phyloP scores from a whole-genome alignment of 1,284 basidiomycete species.

The Leucoagaricus sp. region DNA sequence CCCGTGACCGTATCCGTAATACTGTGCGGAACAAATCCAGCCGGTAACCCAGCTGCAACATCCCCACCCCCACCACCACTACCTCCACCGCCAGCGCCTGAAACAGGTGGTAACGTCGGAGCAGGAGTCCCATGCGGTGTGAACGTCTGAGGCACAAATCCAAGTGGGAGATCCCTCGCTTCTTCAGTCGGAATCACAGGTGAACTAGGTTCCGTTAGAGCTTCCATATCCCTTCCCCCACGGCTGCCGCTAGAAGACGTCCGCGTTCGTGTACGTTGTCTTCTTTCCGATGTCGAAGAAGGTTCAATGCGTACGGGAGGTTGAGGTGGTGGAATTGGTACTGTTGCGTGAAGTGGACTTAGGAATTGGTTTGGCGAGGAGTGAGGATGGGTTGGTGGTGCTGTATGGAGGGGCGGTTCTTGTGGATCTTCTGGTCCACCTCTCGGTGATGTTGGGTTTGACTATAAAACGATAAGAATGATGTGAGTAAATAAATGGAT shows the following conservation, averaged over 20 bases:
- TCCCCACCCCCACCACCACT: not conserved
- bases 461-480: not conserved
- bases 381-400: not conserved
- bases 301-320: not conserved
- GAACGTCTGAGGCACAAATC: slow-evolving; percentile 11
- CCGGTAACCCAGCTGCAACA: not conserved
- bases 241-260: not conserved
- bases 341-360: slow-evolving; percentile 1
- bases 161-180: not conserved
- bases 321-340: slow-evolving; percentile 1
- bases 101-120: not conserved
- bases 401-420: not conserved
- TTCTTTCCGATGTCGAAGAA: not conserved
- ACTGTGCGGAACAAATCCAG: slow-evolving; percentile 11
- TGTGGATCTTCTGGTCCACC: not conserved
- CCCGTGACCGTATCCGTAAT: slow-evolving; percentile 11
- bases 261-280: not conserved
- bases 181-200: not conserved
- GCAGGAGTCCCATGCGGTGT: slow-evolving; percentile 3
- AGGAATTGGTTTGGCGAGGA: not conserved
- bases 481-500: not conserved
- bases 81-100: too few relatives aligned
- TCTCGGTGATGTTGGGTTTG: not conserved
- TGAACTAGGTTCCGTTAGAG: slow-evolving; percentile 3
- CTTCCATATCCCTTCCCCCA: not conserved